Evolutionary conservation across 164 flowering plant genomes (phyloP).

Genomic region (Tinospora cordifolia): DNA sequence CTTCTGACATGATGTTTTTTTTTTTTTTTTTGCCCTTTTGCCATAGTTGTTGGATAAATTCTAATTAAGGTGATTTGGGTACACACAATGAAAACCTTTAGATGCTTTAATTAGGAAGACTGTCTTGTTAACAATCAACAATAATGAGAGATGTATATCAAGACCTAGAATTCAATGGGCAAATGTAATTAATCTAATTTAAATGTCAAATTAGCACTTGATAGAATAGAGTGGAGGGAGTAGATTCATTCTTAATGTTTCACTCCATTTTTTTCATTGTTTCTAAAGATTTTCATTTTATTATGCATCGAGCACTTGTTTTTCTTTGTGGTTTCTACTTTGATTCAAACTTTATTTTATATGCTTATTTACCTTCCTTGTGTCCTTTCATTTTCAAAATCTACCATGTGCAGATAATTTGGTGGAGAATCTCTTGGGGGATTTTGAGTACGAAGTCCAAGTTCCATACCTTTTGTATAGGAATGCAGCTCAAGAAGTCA

Average conservation of each 20-base stretch:
- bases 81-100: too few species aligned
- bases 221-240: too few species aligned
- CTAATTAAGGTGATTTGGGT: too few species aligned
- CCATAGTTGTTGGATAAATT: too few species aligned
- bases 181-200: too few species aligned
- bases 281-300: neutral
- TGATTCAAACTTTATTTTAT: neutral
- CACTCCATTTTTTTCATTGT: neutral
- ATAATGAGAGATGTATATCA: too few species aligned
- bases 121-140: too few species aligned
- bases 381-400: neutral
- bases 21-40: too few species aligned
- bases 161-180: too few species aligned
- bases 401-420: slow-evolving; percentile 60
- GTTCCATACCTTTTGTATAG: slow-evolving; percentile 75
- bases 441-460: slow-evolving; percentile 89
- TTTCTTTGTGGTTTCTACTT: neutral
- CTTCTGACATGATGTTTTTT: too few species aligned
- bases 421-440: slow-evolving; percentile 83
- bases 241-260: neutral
- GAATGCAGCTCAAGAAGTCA: slow-evolving; percentile 83
- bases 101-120: too few species aligned
- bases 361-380: neutral
- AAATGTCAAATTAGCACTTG: too few species aligned
- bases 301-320: neutral